Evolutionary conservation across 2,329 filamentous ascomycete species (phyloP).

Genomic region (Mycosphaerella sp.): DNA sequence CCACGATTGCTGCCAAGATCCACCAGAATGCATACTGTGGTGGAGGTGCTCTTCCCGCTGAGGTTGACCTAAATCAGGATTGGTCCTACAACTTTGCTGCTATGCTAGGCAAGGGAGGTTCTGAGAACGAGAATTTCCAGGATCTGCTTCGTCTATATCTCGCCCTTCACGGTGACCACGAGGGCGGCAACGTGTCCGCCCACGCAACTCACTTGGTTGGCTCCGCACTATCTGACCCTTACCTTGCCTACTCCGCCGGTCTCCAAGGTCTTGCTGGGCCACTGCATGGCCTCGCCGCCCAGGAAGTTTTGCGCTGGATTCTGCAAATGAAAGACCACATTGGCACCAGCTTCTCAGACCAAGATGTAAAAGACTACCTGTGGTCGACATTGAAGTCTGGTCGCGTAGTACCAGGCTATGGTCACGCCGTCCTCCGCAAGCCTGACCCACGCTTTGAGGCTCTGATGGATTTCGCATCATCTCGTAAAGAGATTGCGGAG

Average conservation of each 20-base stretch:
- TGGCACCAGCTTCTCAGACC: conserved; percentile 66
- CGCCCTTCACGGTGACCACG: conserved; percentile 94
- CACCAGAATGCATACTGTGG: conserved; percentile 82
- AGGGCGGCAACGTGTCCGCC: conserved; percentile 95
- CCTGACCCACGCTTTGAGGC: conserved; percentile 95
- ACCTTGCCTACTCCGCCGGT: conserved; percentile 92
- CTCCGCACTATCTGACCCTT: conserved; percentile 87
- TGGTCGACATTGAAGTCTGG: conserved; percentile 91
- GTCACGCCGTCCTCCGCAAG: conserved; percentile 92
- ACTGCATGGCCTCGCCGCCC: conserved; percentile 84
- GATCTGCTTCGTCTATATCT: conserved; percentile 91
- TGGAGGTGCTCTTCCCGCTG: conserved; percentile 66
- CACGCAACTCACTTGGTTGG: conserved; percentile 94
- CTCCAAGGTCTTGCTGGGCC: conserved; percentile 94
- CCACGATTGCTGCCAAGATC: conserved; percentile 93
- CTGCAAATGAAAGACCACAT: conserved; percentile 90
- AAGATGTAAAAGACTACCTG: conserved; percentile 81
- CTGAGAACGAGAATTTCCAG: conserved; percentile 88
- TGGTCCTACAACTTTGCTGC: conserved; percentile 99
- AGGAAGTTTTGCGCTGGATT: conserved; percentile 96
- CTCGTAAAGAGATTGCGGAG: conserved; percentile 73
- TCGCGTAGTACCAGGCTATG: conserved; percentile 90
- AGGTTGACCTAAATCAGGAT: conserved; percentile 78
- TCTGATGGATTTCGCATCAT: conserved; percentile 87
- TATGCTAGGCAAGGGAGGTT: conserved; percentile 84